Evolutionary conservation across 495 filamentous ascomycete species (phyloP).

Genomic region (Aspergillus cavernicola): DNA sequence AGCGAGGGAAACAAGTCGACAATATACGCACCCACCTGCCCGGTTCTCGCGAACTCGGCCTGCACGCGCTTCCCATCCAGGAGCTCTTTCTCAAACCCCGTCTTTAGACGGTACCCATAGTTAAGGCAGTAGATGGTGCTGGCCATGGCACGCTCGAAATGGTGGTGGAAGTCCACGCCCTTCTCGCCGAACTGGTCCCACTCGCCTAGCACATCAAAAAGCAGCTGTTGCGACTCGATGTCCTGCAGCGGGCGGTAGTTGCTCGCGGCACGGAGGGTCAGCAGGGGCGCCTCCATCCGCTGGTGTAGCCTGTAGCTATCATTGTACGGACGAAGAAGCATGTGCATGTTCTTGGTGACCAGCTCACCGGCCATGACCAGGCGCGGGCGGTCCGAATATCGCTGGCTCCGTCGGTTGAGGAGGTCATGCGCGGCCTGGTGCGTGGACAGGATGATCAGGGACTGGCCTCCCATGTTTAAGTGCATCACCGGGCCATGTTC

Average conservation of each 20-base stretch:
- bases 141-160: slow-evolving; percentile 19
- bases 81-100: slow-evolving; percentile 18
- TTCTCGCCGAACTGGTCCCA: background rate
- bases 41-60: slow-evolving; percentile 15
- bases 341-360: slow-evolving; percentile 29
- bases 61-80: slow-evolving; percentile 3
- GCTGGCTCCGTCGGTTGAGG: slow-evolving; percentile 19
- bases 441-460: slow-evolving; percentile 16
- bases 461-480: slow-evolving; percentile 11
- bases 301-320: slow-evolving; percentile 35
- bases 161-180: slow-evolving; percentile 15
- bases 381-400: slow-evolving; percentile 23
- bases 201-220: slow-evolving; percentile 15
- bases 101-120: slow-evolving; percentile 29
- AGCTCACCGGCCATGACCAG: slow-evolving; percentile 20
- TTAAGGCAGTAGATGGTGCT: slow-evolving; percentile 24
- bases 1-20: slow-evolving; percentile 31
- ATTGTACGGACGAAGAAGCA: slow-evolving; percentile 41
- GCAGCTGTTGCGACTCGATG: slow-evolving; percentile 28
- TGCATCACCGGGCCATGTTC: slow-evolving; percentile 27
- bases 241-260: slow-evolving; percentile 36
- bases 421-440: slow-evolving; percentile 18
- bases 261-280: slow-evolving; percentile 34
- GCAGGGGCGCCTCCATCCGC: slow-evolving; percentile 25
- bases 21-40: slow-evolving; percentile 22